Base-by-base conservation (phyloP, 2,329 filamentous ascomycete genomes). In the Beauveria asiatica region DNA sequence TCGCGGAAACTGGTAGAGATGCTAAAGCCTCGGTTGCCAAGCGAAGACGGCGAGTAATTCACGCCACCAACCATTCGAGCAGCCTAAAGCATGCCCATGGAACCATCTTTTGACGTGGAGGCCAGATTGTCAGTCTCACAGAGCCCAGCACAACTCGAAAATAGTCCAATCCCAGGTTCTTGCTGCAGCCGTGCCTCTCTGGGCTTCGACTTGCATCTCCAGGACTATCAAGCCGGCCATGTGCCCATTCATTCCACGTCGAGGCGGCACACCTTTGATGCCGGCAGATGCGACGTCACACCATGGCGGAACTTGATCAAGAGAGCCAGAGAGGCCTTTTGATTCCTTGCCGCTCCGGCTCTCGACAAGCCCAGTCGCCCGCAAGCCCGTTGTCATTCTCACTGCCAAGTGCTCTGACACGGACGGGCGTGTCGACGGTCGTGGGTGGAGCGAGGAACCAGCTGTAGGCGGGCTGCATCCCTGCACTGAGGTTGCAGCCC, bases 381-480 rank as follows among this genome's bases (percentile, higher is more conserved):
- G 13, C 33, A 7, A 17, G 27, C 27, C 30, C 30, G 25, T 45
- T 11, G 19, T 23, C 8, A 4, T 48, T 46, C 9, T 56, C 53
- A 33, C 42, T 21, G 23, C 49, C 11, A 19, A 52, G 41, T 53
- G 50, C n/a, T 30, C 27, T 37, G 16, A 8, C 30, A 8, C 49
- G 13, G 41, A 21, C 50, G 11, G 42, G 25, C 42, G n/a, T 42
- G 25, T 44, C n/a, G 39, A 23, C 13, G 7, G 27, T 19, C 33
- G 57, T 59, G 57, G 52, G 57, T 59, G 57, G 57, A 59, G 57
- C 27, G 39, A 53, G 37, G 46, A 46, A 52, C 49, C 48, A 50
- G 27, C 21, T 37, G 33, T 37, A 37, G 30, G 11, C 11, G 5
- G 33, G 11, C 5, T 37, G 5, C 33, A 59, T 59, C 57, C 57